Conservation (phyloP, 345 rosid genomes). For the Excoecaria agallocha region DNA sequence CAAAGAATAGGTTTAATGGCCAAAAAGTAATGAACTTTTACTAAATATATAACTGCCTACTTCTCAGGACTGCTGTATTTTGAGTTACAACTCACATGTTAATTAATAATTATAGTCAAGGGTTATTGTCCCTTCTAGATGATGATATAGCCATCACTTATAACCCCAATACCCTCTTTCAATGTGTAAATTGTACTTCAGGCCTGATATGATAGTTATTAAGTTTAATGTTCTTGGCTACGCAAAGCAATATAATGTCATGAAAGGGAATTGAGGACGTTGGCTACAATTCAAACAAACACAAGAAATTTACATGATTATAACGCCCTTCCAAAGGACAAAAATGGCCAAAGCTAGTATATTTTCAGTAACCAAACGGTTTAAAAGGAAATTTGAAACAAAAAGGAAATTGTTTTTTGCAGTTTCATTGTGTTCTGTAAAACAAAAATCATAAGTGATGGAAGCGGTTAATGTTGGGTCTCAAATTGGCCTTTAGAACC, state of each 20-base stretch:
- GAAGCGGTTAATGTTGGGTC: neutral
- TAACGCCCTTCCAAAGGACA: neutral
- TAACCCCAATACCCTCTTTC: neutral
- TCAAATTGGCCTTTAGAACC: neutral
- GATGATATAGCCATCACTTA: neutral
- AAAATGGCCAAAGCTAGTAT: neutral
- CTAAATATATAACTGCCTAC: neutral
- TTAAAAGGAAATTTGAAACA: neutral
- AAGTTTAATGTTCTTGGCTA: neutral
- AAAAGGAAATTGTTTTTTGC: neutral
- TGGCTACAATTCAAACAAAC: neutral
- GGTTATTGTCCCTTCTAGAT: neutral
- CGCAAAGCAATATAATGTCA: neutral
- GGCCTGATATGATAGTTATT: neutral
- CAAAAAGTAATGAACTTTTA: neutral
- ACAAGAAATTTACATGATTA: neutral
- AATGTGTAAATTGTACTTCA: neutral
- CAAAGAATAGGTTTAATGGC: neutral
- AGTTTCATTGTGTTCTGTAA: neutral
- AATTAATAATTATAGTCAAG: neutral
- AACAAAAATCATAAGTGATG: neutral
- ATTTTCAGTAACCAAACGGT: neutral
- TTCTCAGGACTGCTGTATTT: neutral
- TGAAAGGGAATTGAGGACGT: neutral
- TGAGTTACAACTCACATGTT: neutral